Evolutionary conservation across 2,329 filamentous ascomycete genomes (phyloP).

Genomic region (Diaporthe citriasiana): DNA sequence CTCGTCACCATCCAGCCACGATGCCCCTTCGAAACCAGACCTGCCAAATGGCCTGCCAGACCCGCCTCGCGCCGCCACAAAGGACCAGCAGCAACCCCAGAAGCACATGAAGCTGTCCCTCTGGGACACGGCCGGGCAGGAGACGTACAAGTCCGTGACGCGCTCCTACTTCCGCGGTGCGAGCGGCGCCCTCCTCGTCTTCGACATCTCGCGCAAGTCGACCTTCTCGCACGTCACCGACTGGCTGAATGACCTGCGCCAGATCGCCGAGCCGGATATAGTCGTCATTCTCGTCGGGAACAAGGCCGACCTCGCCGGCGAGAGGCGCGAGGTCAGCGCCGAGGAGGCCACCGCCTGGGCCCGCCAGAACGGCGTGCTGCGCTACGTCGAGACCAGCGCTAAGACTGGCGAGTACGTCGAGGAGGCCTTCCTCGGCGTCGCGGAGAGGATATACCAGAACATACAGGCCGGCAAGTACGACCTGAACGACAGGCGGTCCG

Average conservation of each 20-base stretch:
- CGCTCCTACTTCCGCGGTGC: conserved; percentile 91
- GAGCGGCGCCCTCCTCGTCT: conserved; percentile 83
- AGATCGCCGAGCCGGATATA: conserved; percentile 96
- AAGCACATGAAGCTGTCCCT: conserved; percentile 93
- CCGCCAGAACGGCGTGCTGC: conserved; percentile 83
- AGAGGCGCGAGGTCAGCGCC: conserved; percentile 82
- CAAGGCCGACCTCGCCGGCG: conserved; percentile 86
- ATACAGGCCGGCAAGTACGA: conserved; percentile 97
- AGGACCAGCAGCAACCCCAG: conserved; percentile 57
- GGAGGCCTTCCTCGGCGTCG: conserved; percentile 91
- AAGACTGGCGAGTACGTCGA: conserved; percentile 97
- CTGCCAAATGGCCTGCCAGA: conserved; percentile 63
- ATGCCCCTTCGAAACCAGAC: conserved; percentile 40
- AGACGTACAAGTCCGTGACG: conserved; percentile 97
- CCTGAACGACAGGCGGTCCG: conserved; percentile 90
- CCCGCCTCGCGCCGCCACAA: conserved; percentile 56
- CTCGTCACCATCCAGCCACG: conserved; percentile 43
- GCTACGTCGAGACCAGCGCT: conserved; percentile 96
- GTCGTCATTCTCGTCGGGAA: conserved; percentile 96
- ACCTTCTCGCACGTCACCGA: conserved; percentile 92
- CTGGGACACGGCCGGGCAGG: conserved; percentile 97
- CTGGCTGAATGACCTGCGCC: conserved; percentile 93
- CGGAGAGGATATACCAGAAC: conserved; percentile 95
- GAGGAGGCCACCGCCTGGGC: conserved; percentile 95
- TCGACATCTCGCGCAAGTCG: conserved; percentile 88